Percentiles rank a stretch among this genome's conserved stretches.
Evolutionary conservation across 2,329 filamentous ascomycete genomes (phyloP).

Genomic region (Parastagonospora nodorum): DNA sequence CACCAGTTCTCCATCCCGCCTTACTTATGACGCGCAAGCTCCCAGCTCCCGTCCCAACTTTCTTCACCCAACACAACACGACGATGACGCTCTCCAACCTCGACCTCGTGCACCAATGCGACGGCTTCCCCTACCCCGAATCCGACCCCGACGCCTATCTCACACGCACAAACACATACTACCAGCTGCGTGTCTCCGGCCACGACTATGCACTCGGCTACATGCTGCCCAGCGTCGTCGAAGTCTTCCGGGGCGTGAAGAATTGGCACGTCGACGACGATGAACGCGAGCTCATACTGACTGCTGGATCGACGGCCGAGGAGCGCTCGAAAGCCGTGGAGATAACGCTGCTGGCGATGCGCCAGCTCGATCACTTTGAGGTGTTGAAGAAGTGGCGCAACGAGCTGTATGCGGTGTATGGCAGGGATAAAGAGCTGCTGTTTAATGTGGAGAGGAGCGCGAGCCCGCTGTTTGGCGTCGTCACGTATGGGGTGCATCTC

Average conservation of each 20-base stretch:
- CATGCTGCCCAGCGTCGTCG: conserved; percentile 65
- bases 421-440: conserved; percentile 43
- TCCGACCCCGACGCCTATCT: conserved; percentile 62
- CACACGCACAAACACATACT: conserved; percentile 59
- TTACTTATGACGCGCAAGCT: conserved; percentile 15
- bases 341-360: conserved; percentile 69
- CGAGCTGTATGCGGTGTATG: conserved; percentile 51
- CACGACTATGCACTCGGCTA: conserved; percentile 65
- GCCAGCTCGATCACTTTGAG: conserved; percentile 71
- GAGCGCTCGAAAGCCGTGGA: conserved; percentile 65
- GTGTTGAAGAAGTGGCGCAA: conserved; percentile 61
- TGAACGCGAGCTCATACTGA: conserved; percentile 67
- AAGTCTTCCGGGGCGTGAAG: conserved; percentile 60
- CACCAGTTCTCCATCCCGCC: conserved; percentile 15
- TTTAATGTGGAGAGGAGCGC: conserved; percentile 51
- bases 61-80: neutral
- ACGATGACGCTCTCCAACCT: conserved; percentile 54
- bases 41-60: conserved; percentile 2
- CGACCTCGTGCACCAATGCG: conserved; percentile 62
- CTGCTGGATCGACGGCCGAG: conserved; percentile 62
- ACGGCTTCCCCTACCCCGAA: conserved; percentile 79
- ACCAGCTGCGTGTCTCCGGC: conserved; percentile 70
- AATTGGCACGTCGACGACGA: conserved; percentile 65
- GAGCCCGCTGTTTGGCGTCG: conserved; percentile 50
- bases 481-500: conserved; percentile 52